Evolutionary conservation across 768 basidiomycete species (phyloP), one percentile per base, ranked within the genome.

Genomic region (Gloeophyllum trabeum): DNA sequence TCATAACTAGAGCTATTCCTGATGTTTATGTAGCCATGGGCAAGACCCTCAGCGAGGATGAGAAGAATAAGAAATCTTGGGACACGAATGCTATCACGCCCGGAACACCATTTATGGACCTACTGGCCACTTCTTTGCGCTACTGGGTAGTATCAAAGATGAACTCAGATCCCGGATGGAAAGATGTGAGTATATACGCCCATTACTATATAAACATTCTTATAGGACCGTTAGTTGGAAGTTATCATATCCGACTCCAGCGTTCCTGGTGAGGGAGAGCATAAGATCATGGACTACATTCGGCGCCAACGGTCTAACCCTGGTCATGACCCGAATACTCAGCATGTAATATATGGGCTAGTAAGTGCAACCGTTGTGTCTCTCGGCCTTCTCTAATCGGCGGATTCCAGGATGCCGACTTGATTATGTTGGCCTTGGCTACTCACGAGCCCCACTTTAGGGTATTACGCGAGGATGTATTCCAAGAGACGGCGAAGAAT

Each of bases 221-320:
- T 16, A 30, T 16, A 7, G 10, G 10, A 16, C 41, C 20, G 22
- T 2, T 50, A 93, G 92, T 72, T 99, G 30, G 79, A 98, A 71
- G 85, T 99, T 40, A 80, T 98, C 49, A 89, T 99, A 43, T 99
- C 96, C 4, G 96, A 99, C 51, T 89, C 96, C 2, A 80, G 85
- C 43, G 96, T 98, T 10, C 94, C 96, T 1, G 96, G 96, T 51
- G 96, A 99, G 62, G 96, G 96, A 57, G 96, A 99, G 59, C 96
- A 99, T 62, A 99, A 99, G 67, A 97, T 99, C 48, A 97, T 99
- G 92, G 96, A 98, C 58, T 98, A 76, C 59, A 94, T 99, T 49
- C 72, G 96, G 43, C 73, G 93, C 24, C 93, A 96, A 53, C 75
- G 96, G 40, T 69, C 73, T 40, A 87, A 93, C 54, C 74, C 75